A percentile compares a stretch with the other conserved stretches of the same genome.
Evolutionary conservation across 164 flowering plant genomes (phyloP).

Genomic region (Magnolia sinica): DNA sequence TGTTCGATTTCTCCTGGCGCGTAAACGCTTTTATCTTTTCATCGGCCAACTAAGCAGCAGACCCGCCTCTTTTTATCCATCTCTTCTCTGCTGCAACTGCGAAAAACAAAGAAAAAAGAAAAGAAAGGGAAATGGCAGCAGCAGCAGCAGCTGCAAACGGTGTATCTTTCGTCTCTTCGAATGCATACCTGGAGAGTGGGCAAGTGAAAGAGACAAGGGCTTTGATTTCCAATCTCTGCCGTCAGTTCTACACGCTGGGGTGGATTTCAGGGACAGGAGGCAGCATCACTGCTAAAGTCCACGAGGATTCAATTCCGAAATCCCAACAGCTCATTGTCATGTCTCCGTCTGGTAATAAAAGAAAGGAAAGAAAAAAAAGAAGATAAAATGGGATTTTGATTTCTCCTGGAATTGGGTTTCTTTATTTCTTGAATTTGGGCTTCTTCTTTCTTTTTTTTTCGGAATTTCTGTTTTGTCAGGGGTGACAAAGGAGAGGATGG

Average conservation of each 20-base stretch:
- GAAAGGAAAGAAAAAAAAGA: background rate
- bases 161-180: conserved; percentile 35
- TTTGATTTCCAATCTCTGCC: conserved; percentile 72
- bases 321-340: conserved; percentile 69
- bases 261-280: conserved; percentile 98
- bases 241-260: conserved; percentile 79
- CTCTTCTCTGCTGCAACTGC: background rate
- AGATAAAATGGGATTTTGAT: background rate
- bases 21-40: no score
- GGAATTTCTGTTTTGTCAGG: background rate
- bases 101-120: background rate
- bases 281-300: conserved; percentile 85
- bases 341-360: conserved; percentile 82
- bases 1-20: no score
- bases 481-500: conserved; percentile 95
- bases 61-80: background rate
- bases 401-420: background rate
- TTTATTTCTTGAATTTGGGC: background rate
- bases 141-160: conserved; percentile 43
- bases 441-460: background rate
- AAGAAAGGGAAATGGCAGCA: background rate
- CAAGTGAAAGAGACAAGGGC: conserved; percentile 57
- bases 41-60: background rate
- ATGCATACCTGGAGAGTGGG: conserved; percentile 64
- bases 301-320: conserved; percentile 73